phyloP scores from a whole-genome alignment of 2,329 filamentous ascomycete species.

The Colletotrichum sojae region DNA sequence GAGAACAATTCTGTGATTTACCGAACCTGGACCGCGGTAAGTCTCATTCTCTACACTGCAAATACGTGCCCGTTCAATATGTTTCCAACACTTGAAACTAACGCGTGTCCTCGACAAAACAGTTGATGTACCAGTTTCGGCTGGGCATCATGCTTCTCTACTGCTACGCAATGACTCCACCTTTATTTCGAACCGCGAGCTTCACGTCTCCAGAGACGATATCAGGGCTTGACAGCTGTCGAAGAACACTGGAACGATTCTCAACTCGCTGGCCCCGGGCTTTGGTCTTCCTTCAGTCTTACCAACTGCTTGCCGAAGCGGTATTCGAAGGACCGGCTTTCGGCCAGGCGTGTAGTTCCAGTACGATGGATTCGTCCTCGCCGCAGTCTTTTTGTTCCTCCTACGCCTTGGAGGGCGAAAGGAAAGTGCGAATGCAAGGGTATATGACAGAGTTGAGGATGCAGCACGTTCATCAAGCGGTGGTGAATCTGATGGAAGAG shows the following conservation, averaged over 20 bases:
- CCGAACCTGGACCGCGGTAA: neutral
- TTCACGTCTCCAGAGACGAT: neutral
- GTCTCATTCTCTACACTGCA: neutral
- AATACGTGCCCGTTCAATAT: no score
- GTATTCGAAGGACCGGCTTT: neutral
- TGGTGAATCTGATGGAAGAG: neutral
- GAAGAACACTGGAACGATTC: neutral
- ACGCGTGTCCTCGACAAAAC: neutral
- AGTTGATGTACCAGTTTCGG: neutral
- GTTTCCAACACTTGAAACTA: no score
- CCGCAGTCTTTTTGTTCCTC: neutral
- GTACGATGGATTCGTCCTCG: neutral
- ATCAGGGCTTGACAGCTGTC: neutral
- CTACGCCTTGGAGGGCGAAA: neutral
- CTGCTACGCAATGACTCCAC: neutral
- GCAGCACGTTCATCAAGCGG: neutral
- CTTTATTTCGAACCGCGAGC: neutral
- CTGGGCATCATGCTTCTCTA: neutral
- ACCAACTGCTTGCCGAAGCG: neutral
- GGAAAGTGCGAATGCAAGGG: neutral
- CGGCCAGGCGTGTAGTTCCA: neutral
- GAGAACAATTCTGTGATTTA: conserved; percentile 3
- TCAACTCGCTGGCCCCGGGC: neutral
- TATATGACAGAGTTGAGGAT: neutral
- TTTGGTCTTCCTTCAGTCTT: neutral